Evolutionary conservation across 2,329 filamentous ascomycete genomes (phyloP), one percentile per base, ranked within the genome.

Genomic region (Sporothrix luriei): DNA sequence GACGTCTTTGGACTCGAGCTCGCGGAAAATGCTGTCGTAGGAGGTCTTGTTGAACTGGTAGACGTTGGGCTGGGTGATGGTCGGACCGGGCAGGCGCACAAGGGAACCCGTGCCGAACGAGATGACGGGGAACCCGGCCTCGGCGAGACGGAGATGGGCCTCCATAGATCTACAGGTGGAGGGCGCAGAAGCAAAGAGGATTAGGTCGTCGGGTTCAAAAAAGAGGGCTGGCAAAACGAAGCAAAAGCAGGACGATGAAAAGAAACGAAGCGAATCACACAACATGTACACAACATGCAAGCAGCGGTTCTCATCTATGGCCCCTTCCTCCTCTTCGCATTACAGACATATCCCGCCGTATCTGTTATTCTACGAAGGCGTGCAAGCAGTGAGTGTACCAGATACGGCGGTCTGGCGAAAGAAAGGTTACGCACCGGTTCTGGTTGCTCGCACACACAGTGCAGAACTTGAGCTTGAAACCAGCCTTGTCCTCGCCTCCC

Each of bases 381-480:
- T 48, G 24, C 21, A 64, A 16, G 43, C 40, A 49, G 9, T 16
- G 49, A n/a, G 14, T 29, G 38, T 26, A 24, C 51, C 21, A 49
- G 43, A 33, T 9, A 48, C 24, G 16, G 14, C 16, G 16, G 43
- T 21, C 16, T 40, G 16, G 16, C 10, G 54, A 14, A 9, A 19
- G 14, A 26, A 24, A 49, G n/a, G 24, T 51, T 14, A 70, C 84
- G 73, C 84, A 97, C 88, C 95, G 89, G 78, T 99, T 99, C 80
- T 99, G 93, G 76, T 99, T 99, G 76, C 93, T 97, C 9, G 95
- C 95, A 81, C 95, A 99, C n/a, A 99, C 94, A 2, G 95, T 98
- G 83, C 94, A 97, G 81, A 98, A 97, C 78, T 92, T 96, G 72
- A 99, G 86, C 81, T 95, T 97, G 85, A 90, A 97, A 67, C 85